Conservation (phyloP, 257 asterid species). For the Nicotiana benthamiana region DNA sequence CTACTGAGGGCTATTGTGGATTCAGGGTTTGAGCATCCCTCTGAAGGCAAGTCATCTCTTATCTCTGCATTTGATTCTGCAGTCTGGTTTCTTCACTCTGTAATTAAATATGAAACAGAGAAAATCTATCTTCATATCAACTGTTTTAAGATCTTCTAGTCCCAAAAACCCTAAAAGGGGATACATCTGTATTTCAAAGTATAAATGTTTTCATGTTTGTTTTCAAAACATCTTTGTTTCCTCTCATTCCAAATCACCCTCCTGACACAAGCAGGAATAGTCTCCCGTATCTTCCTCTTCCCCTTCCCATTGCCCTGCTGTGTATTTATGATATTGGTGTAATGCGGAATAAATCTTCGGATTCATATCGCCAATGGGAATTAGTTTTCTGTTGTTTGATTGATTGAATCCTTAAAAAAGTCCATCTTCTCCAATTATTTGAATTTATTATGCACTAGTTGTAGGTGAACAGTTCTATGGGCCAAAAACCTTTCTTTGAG, state of each 20-base stretch:
- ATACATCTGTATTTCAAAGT: no score
- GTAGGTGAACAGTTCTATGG: not conserved
- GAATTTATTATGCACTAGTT: not conserved
- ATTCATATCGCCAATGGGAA: not conserved
- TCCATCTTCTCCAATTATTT: not conserved
- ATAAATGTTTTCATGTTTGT: no score
- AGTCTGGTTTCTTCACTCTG: not conserved
- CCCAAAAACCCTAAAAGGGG: no score
- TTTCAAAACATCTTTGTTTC: no score
- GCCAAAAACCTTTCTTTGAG: not conserved
- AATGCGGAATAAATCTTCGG: not conserved
- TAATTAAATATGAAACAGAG: no score
- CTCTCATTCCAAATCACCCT: no score
- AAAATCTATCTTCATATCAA: no score
- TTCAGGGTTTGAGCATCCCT: slow-evolving; percentile 48
- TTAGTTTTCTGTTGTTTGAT: not conserved
- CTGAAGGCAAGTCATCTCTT: slow-evolving; percentile 33
- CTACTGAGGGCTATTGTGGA: slow-evolving; percentile 45
- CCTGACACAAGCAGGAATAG: no score
- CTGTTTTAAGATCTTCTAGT: no score
- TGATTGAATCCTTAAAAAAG: not conserved
- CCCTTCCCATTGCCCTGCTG: not conserved
- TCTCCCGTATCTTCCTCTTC: no score
- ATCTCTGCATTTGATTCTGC: not conserved
- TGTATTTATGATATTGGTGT: not conserved